These are phyloP conservation scores for Arabidopsis lyrata DNA, from an alignment of 441 rosid genomes.

Conservation along the genomic window DNA sequence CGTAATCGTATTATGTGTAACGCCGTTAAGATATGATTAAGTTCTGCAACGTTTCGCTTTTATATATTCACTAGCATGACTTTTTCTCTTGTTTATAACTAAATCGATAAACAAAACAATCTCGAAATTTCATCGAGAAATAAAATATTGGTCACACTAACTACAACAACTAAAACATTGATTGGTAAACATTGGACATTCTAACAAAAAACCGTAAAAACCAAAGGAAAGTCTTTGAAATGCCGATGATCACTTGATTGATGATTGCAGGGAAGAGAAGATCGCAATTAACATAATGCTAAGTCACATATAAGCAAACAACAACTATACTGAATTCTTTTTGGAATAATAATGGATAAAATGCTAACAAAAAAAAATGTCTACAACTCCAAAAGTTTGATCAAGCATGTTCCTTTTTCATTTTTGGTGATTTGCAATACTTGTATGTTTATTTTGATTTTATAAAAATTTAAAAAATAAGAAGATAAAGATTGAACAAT, in stretches of 20 bases:
- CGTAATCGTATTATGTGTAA: constrained; percentile 30
- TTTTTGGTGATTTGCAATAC: not conserved
- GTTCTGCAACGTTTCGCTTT: constrained; percentile 8
- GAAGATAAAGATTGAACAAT: constrained; percentile 48
- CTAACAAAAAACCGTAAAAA: not conserved
- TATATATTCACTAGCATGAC: constrained; percentile 6
- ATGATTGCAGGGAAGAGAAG: constrained; percentile 18
- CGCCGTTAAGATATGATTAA: constrained; percentile 10
- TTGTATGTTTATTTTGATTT: not conserved
- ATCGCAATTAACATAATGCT: not conserved
- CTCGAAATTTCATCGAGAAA: not conserved
- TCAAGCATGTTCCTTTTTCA: not conserved
- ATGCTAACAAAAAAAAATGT: not conserved
- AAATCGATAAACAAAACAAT: not conserved
- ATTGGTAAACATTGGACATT: not conserved
- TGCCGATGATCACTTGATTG: constrained; percentile 11
- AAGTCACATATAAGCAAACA: constrained; percentile 12
- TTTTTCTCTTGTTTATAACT: too few relatives aligned
- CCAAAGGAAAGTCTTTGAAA: not conserved
- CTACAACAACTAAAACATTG: not conserved
- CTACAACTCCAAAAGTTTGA: constrained; percentile 20
- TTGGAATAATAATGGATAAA: not conserved
- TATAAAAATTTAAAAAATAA: not conserved
- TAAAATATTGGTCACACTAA: not conserved
- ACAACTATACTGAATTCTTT: not conserved